Evolutionary conservation across 2,329 filamentous ascomycete species (phyloP).

Genomic region (Fusarium redolens): DNA sequence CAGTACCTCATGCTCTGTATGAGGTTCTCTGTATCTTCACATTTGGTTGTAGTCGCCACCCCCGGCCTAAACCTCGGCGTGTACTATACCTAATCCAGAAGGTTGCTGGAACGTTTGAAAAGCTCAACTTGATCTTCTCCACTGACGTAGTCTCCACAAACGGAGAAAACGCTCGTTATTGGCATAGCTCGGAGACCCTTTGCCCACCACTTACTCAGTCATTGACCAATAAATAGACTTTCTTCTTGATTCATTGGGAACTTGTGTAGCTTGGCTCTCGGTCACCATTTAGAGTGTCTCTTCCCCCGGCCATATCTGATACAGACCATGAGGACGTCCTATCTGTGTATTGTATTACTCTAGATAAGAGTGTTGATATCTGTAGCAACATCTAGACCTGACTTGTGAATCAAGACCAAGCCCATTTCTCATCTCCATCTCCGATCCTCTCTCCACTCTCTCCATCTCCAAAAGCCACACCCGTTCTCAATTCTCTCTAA

Average conservation of each 20-base stretch:
- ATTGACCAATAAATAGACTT: slow-evolving; percentile 12
- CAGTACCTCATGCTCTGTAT: not conserved
- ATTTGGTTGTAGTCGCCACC: slow-evolving; percentile 7
- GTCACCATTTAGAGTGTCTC: not conserved
- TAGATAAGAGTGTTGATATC: not conserved
- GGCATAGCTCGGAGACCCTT: slow-evolving; percentile 6
- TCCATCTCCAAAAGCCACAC: not conserved
- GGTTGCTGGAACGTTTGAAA: slow-evolving; percentile 45
- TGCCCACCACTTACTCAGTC: not conserved
- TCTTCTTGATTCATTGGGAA: not conserved
- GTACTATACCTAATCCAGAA: slow-evolving; percentile 42
- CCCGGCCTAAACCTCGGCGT: slow-evolving; percentile 38
- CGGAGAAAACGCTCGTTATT: slow-evolving; percentile 11
- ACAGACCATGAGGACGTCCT: not conserved
- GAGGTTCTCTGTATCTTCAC: not conserved
- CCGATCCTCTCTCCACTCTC: not conserved
- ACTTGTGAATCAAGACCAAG: not conserved
- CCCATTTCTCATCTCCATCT: not conserved
- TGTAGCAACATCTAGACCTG: slow-evolving; percentile 10
- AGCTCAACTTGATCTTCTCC: not conserved
- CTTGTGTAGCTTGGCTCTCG: slow-evolving; percentile 17
- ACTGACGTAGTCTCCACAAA: slow-evolving; percentile 29
- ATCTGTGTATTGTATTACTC: not conserved
- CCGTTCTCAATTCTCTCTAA: not conserved
- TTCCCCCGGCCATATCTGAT: not conserved